Evolutionary conservation across 495 filamentous ascomycete species (phyloP), one percentile per base, ranked within the genome.

Genomic region (Cercophora samala): DNA sequence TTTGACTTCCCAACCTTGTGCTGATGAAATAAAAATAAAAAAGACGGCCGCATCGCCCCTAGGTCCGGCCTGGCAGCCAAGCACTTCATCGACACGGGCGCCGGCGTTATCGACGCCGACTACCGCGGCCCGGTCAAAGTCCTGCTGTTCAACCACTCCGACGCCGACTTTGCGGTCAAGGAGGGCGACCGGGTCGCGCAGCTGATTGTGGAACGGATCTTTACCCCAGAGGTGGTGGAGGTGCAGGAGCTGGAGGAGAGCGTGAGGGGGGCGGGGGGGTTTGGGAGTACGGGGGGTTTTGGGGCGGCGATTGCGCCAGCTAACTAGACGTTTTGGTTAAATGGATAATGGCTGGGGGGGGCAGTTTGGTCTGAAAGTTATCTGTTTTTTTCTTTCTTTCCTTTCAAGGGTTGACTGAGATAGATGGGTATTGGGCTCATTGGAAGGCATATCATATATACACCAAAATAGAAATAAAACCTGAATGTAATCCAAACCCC

Each of bases 21-120:
- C 18, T n/a, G 22, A 66, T 46, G 37, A 9, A n/a, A 9, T 32
- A 62, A 54, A 19, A 15, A 58, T 65, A 61, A 66, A 64, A 68
- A 68, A 93, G 93, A 99, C 78, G 95, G 94, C 66, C 89, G 95
- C 51, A 85, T 99, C 60, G 95, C 95, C 15, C 95, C 95, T 29
- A 89, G 95, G 61, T 94, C 90, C 59, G 95, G 95, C 51, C 89
- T 99, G 64, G 94, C 94, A 4, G 83, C 89, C 55, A 97, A 97
- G 80, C 87, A 97, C 80, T 92, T 91, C 81, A 97, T 99, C 76
- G 92, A 97, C 77, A 91, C 90, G 1, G 92, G 94, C 64, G 95
- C 95, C 2, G 95, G 95, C 37, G 95, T 99, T 62, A 97, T 99
- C 74, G 95, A 99, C 81, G 92, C 93, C 8, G 95, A 99, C 76